Evolutionary conservation across 805 yeast species (phyloP).

Genomic region (Starmerella cellae): DNA sequence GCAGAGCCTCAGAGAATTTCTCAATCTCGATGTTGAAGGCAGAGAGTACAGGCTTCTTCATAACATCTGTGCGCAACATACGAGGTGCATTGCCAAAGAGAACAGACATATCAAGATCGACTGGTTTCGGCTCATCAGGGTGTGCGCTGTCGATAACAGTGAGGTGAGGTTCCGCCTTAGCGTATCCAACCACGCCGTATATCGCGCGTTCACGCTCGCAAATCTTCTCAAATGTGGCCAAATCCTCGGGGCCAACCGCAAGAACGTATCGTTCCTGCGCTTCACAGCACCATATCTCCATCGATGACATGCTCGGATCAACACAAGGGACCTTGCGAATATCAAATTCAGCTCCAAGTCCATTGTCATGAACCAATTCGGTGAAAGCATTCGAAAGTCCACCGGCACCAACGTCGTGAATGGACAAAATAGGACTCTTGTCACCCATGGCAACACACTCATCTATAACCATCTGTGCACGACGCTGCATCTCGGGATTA

Average conservation of each 20-base stretch:
- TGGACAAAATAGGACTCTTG: conserved; percentile 71
- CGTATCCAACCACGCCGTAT: conserved; percentile 87
- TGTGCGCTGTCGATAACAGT: conserved; percentile 66
- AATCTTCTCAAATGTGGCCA: conserved; percentile 56
- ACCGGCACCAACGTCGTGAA: conserved; percentile 99
- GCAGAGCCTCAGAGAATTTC: conserved; percentile 49
- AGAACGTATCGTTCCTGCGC: conserved; percentile 96
- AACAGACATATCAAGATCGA: conserved; percentile 88
- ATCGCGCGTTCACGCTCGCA: conserved; percentile 95
- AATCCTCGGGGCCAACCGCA: conserved; percentile 72
- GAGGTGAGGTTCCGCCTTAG: conserved; percentile 75
- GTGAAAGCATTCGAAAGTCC: conserved; percentile 96
- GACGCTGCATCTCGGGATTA: conserved; percentile 97
- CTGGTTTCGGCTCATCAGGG: conserved; percentile 53
- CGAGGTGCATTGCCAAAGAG: conserved; percentile 96
- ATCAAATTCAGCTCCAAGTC: conserved; percentile 86
- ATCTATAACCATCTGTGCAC: conserved; percentile 96
- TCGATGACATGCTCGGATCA: conserved; percentile 98
- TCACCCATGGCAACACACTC: conserved; percentile 77
- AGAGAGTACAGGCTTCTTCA: conserved; percentile 41
- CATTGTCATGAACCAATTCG: conserved; percentile 93
- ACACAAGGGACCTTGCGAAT: conserved; percentile 77
- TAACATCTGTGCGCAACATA: conserved; percentile 62
- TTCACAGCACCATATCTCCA: conserved; percentile 99
- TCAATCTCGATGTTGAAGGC: conserved; percentile 22